Base-by-base conservation (phyloP, 306 rosid genomes). In the Cucurbita argyrosperma region DNA sequence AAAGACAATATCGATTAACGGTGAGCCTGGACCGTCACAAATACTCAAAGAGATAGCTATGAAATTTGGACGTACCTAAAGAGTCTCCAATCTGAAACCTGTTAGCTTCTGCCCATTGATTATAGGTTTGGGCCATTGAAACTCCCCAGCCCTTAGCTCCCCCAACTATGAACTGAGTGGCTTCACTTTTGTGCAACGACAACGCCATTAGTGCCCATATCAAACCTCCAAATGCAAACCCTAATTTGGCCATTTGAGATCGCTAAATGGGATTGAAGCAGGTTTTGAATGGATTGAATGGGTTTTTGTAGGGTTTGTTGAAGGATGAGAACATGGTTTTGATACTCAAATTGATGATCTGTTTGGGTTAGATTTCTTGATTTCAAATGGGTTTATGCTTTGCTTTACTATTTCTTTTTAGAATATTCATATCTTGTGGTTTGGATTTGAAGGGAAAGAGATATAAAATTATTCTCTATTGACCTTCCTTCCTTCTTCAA, bases 71-170 rank as follows among this genome's bases (percentile, higher is more conserved):
- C 14, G 13, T 53, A 88, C 97, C 94, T 11, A 93, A 18, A 56
- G 96, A 80, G 84, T 94, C 97, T 69, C 99, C 97, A 19, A 82
- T 76, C 78, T 89, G 91, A 76, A 91, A 95, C 65, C 97, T 64
- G 76, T 72, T 84, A 14, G 74, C 82, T 74, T 84, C 86, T 14
- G 99, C 99, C 99, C 99, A 91, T 79, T 84, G 92, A 82, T 79
- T 84, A 53, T 77, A 89, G 76, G 71, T 82, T 10, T 82, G 76
- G 21, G 71, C 69, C 68, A 80, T 49, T 79, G 98, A 92, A 66
- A 63, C 78, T 77, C 69, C 26, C 97, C 99, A 95, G 71, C 90
- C 95, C 78, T 82, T 86, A 60, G 88, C 78, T 51, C 91, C 96
- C 30, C 96, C 92, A 11, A 90, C 71, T 12, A 80, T 59, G 19